Base-by-base conservation (phyloP, 1,284 basidiomycete species). In the Wolfiporia cocos region DNA sequence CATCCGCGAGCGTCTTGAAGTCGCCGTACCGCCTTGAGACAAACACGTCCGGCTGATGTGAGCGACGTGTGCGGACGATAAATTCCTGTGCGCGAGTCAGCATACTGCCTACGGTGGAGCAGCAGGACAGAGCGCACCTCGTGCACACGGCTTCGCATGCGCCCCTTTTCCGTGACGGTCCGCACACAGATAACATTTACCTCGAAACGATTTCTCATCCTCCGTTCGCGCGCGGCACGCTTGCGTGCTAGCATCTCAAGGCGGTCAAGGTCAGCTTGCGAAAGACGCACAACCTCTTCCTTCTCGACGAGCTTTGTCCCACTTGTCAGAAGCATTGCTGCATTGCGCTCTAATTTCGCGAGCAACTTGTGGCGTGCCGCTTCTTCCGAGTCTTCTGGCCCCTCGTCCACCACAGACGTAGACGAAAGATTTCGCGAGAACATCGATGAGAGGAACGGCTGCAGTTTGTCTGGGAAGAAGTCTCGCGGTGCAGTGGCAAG, bases 11-110 rank as follows among this genome's bases (percentile, higher is more conserved):
- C 3, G 91, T 86, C 54, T 73, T 84, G 63, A 99, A 98, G 59
- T 99, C 95, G 11, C 95, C 94, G 59, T 99, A 95, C 49, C 96
- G 74, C 45, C 96, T 76, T 1, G 92, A 90, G 2, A 98, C 95
- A 59, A 81, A 93, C 3, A 92, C 75, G 51, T 96, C 92, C 1
- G 71, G 71, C 47, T 76, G 74, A 10, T 78, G 74, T 3, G 80
- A 74, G 24, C 91, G 73, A 11, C 84, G 76, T 0, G 95, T 99
- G 22, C 91, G 80, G 28, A 99, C 83, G 54, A 99, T 81, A 61
- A 99, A 99, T 71, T 98, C 95, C 87, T 93, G 54, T 35, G 4
- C 11, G 44, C n/a, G n/a, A n/a, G n/a, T n/a, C n/a, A n/a, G n/a
- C n/a, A n/a, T n/a, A n/a, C n/a, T n/a, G n/a, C n/a, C n/a, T n/a